Conservation (phyloP, 805 yeast genomes). For the Kazachstania martiniae region DNA sequence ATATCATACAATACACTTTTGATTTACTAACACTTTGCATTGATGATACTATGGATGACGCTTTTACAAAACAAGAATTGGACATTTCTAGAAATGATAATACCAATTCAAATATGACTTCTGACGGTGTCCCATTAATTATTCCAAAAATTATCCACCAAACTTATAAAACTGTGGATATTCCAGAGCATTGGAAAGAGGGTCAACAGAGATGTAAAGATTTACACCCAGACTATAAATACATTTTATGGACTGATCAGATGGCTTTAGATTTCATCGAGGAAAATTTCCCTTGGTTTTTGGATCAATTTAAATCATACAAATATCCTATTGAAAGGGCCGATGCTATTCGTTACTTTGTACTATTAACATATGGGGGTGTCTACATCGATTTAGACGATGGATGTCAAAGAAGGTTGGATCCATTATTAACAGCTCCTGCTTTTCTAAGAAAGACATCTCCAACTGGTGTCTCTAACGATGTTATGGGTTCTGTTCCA, state of each 20-base stretch:
- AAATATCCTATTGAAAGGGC: constrained; percentile 79
- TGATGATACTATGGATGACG: constrained; percentile 57
- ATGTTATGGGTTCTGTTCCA: constrained; percentile 84
- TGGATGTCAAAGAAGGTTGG: constrained; percentile 67
- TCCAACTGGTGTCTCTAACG: constrained; percentile 87
- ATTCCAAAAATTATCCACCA: constrained; percentile 90
- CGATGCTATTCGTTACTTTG: constrained; percentile 81
- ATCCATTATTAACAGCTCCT: constrained; percentile 68
- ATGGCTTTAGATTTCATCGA: constrained; percentile 68
- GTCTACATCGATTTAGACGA: constrained; percentile 82
- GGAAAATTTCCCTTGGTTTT: constrained; percentile 79
- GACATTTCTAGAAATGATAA: constrained; percentile 33
- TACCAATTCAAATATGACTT: neutral
- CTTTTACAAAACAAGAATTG: constrained; percentile 47
- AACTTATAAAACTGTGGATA: constrained; percentile 67
- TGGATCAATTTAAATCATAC: constrained; percentile 64
- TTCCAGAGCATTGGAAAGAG: constrained; percentile 70
- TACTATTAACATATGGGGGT: constrained; percentile 75
- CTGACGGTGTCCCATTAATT: neutral
- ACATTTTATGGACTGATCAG: constrained; percentile 81
- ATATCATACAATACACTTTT: constrained; percentile 46
- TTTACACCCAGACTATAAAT: constrained; percentile 76
- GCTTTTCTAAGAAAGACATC: constrained; percentile 77
- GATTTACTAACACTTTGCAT: constrained; percentile 61
- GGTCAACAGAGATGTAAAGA: constrained; percentile 69